Percentiles rank a stretch among this genome's conserved stretches.
phyloP scores from a whole-genome alignment of 768 basidiomycete genomes.

The Auricularia auricula-judae region DNA sequence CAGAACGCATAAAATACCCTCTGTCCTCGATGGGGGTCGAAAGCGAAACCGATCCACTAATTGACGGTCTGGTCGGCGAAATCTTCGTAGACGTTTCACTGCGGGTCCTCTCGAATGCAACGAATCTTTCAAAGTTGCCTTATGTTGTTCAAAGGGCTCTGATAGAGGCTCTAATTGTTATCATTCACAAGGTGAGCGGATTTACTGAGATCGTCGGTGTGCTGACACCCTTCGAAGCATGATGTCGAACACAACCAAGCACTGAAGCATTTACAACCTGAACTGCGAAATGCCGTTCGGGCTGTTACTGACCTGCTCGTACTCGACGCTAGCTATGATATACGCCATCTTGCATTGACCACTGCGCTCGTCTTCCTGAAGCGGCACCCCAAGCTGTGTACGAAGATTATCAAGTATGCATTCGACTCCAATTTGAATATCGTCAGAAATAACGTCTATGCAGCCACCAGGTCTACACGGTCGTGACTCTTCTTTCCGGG shows the following conservation, averaged over 20 bases:
- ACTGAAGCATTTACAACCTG: constrained; percentile 42
- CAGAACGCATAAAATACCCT: constrained; percentile 35
- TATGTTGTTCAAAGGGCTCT: constrained; percentile 46
- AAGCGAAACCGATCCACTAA: constrained; percentile 31
- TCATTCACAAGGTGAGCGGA: constrained; percentile 42
- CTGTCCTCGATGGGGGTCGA: constrained; percentile 33
- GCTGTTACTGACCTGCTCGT: constrained; percentile 40
- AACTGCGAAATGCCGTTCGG: constrained; percentile 41
- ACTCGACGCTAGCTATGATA: constrained; percentile 49
- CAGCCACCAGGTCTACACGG: constrained; percentile 45
- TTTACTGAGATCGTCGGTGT: background rate
- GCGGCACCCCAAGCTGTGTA: constrained; percentile 41
- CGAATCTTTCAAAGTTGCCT: constrained; percentile 38
- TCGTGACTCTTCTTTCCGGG: constrained; percentile 35
- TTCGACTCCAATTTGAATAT: background rate
- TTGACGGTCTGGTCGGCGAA: constrained; percentile 44
- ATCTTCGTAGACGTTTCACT: constrained; percentile 52
- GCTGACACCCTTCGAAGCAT: constrained; percentile 22
- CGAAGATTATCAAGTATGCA: constrained; percentile 44
- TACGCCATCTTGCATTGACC: constrained; percentile 54
- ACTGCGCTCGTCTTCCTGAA: constrained; percentile 53
- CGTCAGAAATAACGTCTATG: background rate
- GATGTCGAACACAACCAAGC: constrained; percentile 44
- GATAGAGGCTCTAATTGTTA: constrained; percentile 51
- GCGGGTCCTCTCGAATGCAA: constrained; percentile 35